A percentile compares a stretch with the other conserved stretches of the same genome.
These are phyloP conservation scores for Psilocybe cubensis DNA, from an alignment of 768 basidiomycete species.

Conservation along the genomic window DNA sequence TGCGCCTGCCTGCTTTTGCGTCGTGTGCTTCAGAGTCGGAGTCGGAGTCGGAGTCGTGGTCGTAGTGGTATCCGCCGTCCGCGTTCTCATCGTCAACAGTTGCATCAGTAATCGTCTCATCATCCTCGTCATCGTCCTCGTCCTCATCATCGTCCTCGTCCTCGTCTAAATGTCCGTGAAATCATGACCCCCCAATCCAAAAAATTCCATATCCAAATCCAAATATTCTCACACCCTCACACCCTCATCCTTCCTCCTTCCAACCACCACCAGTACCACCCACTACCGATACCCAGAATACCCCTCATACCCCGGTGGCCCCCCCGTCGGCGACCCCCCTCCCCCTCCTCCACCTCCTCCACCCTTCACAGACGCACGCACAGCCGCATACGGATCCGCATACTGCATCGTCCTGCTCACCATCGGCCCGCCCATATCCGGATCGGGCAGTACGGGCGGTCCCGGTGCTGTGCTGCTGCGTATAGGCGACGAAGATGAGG, in stretches of 20 bases:
- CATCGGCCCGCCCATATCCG: slow-evolving; percentile 50
- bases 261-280: slow-evolving; percentile 1
- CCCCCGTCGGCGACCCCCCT: slow-evolving; percentile 24
- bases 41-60: too few species aligned
- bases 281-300: slow-evolving; percentile 54
- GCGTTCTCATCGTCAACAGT: not conserved
- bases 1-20: too few species aligned
- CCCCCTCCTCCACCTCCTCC: slow-evolving; percentile 29
- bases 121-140: too few species aligned
- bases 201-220: too few species aligned
- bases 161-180: not conserved
- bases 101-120: too few species aligned
- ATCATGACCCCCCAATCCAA: not conserved
- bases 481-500: too few species aligned
- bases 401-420: slow-evolving; percentile 94
- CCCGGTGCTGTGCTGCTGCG: too few species aligned
- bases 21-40: too few species aligned
- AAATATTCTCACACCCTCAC: too few species aligned
- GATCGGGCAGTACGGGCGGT: slow-evolving; percentile 43
- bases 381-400: slow-evolving; percentile 86
- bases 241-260: too few species aligned
- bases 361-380: slow-evolving; percentile 60
- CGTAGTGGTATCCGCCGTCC: too few species aligned
- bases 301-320: slow-evolving; percentile 56
- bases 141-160: not conserved